These are phyloP conservation scores for Yamadazyma sp. DNA, from an alignment of 1,139 yeast genomes.

Conservation along the genomic window DNA sequence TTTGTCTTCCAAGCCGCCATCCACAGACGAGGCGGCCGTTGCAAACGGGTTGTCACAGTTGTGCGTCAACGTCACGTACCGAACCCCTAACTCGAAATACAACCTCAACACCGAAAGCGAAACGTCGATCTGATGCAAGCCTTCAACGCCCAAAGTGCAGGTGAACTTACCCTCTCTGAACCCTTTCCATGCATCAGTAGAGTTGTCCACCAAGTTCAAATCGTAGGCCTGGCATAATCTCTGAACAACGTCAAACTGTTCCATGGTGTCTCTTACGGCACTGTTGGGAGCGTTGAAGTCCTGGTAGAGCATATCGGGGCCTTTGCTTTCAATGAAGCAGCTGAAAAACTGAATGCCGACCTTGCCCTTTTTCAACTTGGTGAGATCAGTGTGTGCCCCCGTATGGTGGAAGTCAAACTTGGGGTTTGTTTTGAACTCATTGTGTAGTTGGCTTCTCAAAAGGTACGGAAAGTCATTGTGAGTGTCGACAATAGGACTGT, in stretches of 20 bases:
- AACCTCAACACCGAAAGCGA: slow-evolving; percentile 50
- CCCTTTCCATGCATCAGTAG: slow-evolving; percentile 36
- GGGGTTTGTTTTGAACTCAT: slow-evolving; percentile 30
- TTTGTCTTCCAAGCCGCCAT: slow-evolving; percentile 44
- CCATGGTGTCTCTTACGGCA: slow-evolving; percentile 52
- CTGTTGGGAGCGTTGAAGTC: slow-evolving; percentile 41
- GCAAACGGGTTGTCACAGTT: slow-evolving; percentile 59
- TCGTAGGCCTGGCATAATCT: slow-evolving; percentile 40
- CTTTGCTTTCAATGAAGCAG: slow-evolving; percentile 45
- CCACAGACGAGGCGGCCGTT: slow-evolving; percentile 48
- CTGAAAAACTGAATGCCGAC: slow-evolving; percentile 50
- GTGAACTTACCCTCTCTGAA: slow-evolving; percentile 39
- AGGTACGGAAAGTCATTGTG: slow-evolving; percentile 52
- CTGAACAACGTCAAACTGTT: slow-evolving; percentile 52
- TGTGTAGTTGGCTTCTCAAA: slow-evolving; percentile 41
- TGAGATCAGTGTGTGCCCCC: slow-evolving; percentile 41
- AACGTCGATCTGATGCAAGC: slow-evolving; percentile 51
- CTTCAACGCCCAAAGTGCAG: slow-evolving; percentile 52
- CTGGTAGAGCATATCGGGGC: slow-evolving; percentile 33
- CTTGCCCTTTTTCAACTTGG: slow-evolving; percentile 35
- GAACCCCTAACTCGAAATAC: slow-evolving; percentile 48
- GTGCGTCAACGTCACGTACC: slow-evolving; percentile 53
- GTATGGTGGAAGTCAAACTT: slow-evolving; percentile 35
- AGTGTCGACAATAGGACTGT: slow-evolving; percentile 43
- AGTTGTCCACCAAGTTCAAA: slow-evolving; percentile 36